These are phyloP conservation scores for Arachnomyces sp. DNA, from an alignment of 2,329 filamentous ascomycete genomes.

Conservation along the genomic window DNA sequence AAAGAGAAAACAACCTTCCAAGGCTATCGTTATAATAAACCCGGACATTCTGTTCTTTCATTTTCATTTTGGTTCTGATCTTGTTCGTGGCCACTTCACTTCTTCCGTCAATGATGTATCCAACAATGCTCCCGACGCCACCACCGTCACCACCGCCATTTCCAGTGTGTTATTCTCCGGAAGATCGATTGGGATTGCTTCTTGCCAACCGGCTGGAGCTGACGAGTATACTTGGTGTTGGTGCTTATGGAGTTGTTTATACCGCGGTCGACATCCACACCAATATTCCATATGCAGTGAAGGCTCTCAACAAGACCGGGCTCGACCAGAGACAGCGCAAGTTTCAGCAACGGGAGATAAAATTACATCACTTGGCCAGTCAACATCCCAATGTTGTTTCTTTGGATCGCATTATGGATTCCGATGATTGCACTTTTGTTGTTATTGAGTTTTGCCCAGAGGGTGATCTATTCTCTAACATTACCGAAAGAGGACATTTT, in stretches of 20 bases:
- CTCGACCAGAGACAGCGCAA: constrained; percentile 78
- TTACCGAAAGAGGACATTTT: constrained; percentile 90
- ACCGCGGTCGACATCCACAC: constrained; percentile 76
- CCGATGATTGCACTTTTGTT: constrained; percentile 86
- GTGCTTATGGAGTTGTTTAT: constrained; percentile 96
- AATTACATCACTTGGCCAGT: constrained; percentile 81
- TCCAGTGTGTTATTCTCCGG: constrained; percentile 55
- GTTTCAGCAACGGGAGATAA: constrained; percentile 90
- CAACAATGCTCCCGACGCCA: constrained; percentile 39
- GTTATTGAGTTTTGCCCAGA: constrained; percentile 96
- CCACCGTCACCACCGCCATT: constrained; percentile 35
- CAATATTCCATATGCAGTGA: constrained; percentile 81
- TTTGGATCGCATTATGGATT: constrained; percentile 87
- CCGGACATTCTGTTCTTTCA: constrained; percentile 11
- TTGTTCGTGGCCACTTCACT: constrained; percentile 13
- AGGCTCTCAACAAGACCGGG: constrained; percentile 90
- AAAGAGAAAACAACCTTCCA: not conserved
- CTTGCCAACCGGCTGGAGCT: constrained; percentile 78
- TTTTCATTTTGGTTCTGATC: constrained; percentile 17
- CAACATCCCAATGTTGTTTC: constrained; percentile 89
- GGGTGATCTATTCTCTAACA: constrained; percentile 93
- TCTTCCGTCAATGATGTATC: constrained; percentile 31
- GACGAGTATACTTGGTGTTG: constrained; percentile 78
- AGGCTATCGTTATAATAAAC: too few relatives aligned
- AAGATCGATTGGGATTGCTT: constrained; percentile 78